phyloP scores from a whole-genome alignment of 2,329 filamentous ascomycete species.

The Leptographium wingfieldii region DNA sequence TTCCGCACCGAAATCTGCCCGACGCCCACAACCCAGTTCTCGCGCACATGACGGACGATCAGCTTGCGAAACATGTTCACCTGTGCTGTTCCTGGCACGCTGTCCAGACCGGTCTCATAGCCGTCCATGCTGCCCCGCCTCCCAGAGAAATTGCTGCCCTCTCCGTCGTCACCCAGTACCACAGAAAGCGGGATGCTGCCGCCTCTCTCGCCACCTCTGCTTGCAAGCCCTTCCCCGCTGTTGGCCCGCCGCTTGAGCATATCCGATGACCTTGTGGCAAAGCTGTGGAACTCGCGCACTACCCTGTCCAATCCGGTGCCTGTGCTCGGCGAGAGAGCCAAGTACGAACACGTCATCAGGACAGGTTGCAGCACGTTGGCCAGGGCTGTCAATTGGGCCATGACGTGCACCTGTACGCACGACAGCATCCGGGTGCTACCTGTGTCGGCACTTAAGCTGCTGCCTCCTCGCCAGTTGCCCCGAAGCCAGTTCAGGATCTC shows the following conservation, averaged over 20 bases:
- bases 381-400: constrained; percentile 13
- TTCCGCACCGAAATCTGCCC: constrained; percentile 13
- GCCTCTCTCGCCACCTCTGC: background rate
- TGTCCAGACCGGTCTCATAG: background rate
- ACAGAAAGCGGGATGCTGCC: background rate
- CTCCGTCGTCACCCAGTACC: background rate
- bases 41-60: constrained; percentile 31
- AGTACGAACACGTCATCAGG: constrained; percentile 8
- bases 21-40: constrained; percentile 26
- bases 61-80: constrained; percentile 27
- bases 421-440: background rate
- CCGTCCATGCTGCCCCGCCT: background rate
- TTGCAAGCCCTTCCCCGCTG: background rate
- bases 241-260: background rate
- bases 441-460: background rate
- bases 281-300: background rate
- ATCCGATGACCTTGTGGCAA: background rate
- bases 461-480: background rate
- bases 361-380: constrained; percentile 11
- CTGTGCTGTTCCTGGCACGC: constrained; percentile 13
- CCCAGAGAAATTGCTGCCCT: background rate
- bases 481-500: constrained; percentile 16
- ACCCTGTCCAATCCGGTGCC: background rate
- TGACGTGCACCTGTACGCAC: constrained; percentile 15
- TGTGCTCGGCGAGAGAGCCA: background rate